A percentile compares a stretch with the other conserved stretches of the same genome.
phyloP scores from a whole-genome alignment of 768 basidiomycete species.

The Lentinula sp. region DNA sequence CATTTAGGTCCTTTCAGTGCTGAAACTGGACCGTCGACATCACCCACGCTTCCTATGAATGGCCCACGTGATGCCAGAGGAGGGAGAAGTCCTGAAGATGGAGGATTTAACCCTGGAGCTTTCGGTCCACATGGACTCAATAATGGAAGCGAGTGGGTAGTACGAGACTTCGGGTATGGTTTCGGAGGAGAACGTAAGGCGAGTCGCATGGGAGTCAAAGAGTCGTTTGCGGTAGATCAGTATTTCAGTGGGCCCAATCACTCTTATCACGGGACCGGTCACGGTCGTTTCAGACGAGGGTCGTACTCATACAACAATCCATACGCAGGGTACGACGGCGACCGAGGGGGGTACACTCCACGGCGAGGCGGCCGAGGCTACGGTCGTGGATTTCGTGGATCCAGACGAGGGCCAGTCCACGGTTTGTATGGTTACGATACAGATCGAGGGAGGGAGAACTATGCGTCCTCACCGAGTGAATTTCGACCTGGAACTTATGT shows the following conservation, averaged over 20 bases:
- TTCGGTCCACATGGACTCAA: conserved; percentile 10
- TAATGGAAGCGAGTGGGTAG: conserved; percentile 39
- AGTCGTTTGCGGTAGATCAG: conserved; percentile 15
- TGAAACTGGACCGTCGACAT: background rate
- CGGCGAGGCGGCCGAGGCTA: conserved; percentile 13
- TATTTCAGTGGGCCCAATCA: conserved; percentile 14
- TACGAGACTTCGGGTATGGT: conserved; percentile 59
- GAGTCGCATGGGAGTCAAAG: conserved; percentile 9
- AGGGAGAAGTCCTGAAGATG: background rate
- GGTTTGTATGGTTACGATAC: conserved; percentile 28
- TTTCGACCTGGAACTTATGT: conserved; percentile 1
- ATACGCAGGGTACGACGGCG: conserved; percentile 2
- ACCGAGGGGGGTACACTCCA: conserved; percentile 7
- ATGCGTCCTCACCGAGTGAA: conserved; percentile 5
- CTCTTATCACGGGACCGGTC: conserved; percentile 18
- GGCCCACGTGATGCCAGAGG: background rate
- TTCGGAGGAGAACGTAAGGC: conserved; percentile 43
- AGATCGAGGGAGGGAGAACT: conserved; percentile 10
- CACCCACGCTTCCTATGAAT: background rate
- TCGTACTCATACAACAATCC: conserved; percentile 5
- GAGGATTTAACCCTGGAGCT: background rate
- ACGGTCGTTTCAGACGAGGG: conserved; percentile 12
- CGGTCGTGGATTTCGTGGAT: conserved; percentile 20
- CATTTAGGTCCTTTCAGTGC: conserved; percentile 1
- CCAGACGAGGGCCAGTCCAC: conserved; percentile 13